A percentile compares a stretch with the other conserved stretches of the same genome.
Evolutionary conservation across 2,329 filamentous ascomycete species (phyloP).

Genomic region (Teratosphaeria zuluensis): DNA sequence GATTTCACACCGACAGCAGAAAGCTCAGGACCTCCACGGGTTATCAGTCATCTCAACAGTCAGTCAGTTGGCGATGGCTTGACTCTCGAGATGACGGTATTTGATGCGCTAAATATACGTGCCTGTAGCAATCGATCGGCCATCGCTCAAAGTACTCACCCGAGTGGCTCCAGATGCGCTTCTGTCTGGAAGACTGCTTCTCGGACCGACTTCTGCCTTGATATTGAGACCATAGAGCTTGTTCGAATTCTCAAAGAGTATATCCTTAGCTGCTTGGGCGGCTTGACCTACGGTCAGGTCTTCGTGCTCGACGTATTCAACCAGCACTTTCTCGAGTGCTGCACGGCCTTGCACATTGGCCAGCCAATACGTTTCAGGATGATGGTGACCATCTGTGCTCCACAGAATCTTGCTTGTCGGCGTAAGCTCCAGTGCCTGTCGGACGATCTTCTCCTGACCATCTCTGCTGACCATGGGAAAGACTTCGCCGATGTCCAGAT

Average conservation of each 20-base stretch:
- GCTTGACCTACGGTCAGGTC: slow-evolving; percentile 55
- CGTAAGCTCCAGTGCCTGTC: slow-evolving; percentile 64
- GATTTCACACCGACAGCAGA: neutral
- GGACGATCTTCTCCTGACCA: slow-evolving; percentile 61
- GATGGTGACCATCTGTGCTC: slow-evolving; percentile 72
- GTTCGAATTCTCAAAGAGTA: slow-evolving; percentile 71
- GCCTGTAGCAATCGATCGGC: neutral
- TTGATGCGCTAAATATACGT: neutral
- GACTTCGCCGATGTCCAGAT: slow-evolving; percentile 72
- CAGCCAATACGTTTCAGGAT: slow-evolving; percentile 67
- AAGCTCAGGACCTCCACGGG: neutral
- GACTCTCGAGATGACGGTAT: too few species aligned
- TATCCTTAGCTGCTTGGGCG: slow-evolving; percentile 52
- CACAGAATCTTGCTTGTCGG: slow-evolving; percentile 68
- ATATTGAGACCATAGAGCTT: slow-evolving; percentile 54
- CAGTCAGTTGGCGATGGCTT: too few species aligned
- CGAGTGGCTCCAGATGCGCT: neutral
- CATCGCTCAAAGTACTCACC: neutral
- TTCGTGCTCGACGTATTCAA: slow-evolving; percentile 55
- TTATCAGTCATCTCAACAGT: neutral
- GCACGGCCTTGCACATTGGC: slow-evolving; percentile 64
- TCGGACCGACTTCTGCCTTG: neutral
- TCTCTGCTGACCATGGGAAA: slow-evolving; percentile 70
- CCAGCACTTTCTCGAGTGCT: slow-evolving; percentile 57
- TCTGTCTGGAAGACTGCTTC: neutral